These are phyloP conservation scores for Nadsonia starkeyi-henricii DNA, from an alignment of 1,139 yeast genomes.

Conservation along the genomic window DNA sequence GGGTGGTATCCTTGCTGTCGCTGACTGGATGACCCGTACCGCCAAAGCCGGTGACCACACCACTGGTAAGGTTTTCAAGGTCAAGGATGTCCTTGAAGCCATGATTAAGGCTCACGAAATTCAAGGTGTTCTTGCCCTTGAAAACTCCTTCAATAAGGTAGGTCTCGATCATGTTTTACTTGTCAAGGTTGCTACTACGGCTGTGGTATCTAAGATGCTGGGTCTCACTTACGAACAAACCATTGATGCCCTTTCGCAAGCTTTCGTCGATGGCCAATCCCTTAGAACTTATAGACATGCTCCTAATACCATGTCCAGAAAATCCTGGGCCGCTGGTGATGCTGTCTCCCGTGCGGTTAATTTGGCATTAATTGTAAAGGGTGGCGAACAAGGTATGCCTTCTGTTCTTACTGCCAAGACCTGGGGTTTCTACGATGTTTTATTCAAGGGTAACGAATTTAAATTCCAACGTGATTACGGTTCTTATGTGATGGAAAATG, in stretches of 20 bases:
- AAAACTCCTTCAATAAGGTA: slow-evolving; percentile 43
- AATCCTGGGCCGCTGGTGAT: slow-evolving; percentile 57
- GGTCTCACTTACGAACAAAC: slow-evolving; percentile 38
- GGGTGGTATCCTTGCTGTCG: slow-evolving; percentile 45
- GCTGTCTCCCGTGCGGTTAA: slow-evolving; percentile 48
- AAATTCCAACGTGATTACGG: slow-evolving; percentile 40
- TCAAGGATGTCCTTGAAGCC: slow-evolving; percentile 36
- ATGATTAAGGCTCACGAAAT: slow-evolving; percentile 53
- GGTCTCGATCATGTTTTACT: slow-evolving; percentile 48
- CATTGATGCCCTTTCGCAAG: slow-evolving; percentile 41
- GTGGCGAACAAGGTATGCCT: slow-evolving; percentile 44
- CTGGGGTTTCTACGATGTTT: slow-evolving; percentile 50
- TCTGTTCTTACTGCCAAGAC: slow-evolving; percentile 41
- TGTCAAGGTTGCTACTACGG: slow-evolving; percentile 48
- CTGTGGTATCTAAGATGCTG: slow-evolving; percentile 41
- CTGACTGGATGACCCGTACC: slow-evolving; percentile 39
- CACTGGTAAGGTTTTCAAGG: slow-evolving; percentile 31
- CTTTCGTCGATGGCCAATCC: slow-evolving; percentile 46
- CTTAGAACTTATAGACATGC: slow-evolving; percentile 49
- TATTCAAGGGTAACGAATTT: slow-evolving; percentile 39
- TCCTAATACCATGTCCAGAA: slow-evolving; percentile 48
- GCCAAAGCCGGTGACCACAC: slow-evolving; percentile 28
- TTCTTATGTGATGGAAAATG: slow-evolving; percentile 50
- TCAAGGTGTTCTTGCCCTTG: slow-evolving; percentile 43
- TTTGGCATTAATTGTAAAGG: slow-evolving; percentile 36